A percentile compares a stretch with the other conserved stretches of the same genome.
Evolutionary conservation across 257 asterid species (phyloP).

Genomic region (Agastache rugosa): DNA sequence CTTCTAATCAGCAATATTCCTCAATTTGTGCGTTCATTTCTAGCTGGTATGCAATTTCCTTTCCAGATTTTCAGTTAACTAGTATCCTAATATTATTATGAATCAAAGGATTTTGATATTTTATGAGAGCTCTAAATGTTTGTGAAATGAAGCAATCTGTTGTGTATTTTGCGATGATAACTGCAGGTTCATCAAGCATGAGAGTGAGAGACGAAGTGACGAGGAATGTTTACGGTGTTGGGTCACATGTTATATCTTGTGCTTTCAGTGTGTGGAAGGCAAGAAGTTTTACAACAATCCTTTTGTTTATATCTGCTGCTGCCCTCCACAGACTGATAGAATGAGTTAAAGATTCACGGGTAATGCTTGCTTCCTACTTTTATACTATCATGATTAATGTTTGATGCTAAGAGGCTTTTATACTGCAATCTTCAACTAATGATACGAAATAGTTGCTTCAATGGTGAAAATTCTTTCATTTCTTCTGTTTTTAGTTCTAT

Average conservation of each 20-base stretch:
- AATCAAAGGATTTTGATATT: neutral
- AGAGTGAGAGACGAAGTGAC: slow-evolving; percentile 70
- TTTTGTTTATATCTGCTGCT: slow-evolving; percentile 43
- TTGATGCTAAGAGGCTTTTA: slow-evolving; percentile 8
- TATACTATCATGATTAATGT: no score
- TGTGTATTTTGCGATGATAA: neutral
- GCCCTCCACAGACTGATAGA: slow-evolving; percentile 41
- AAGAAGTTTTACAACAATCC: slow-evolving; percentile 40
- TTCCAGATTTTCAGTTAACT: no score
- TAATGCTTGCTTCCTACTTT: neutral
- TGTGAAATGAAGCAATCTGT: neutral
- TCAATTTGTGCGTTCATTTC: no score
- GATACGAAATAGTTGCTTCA: slow-evolving; percentile 17
- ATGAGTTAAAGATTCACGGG: slow-evolving; percentile 28
- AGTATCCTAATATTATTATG: no score
- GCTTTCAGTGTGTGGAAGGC: slow-evolving; percentile 40
- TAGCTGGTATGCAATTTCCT: no score
- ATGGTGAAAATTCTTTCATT: slow-evolving; percentile 8
- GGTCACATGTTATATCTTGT: slow-evolving; percentile 62
- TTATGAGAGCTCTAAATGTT: neutral
- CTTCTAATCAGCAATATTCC: neutral
- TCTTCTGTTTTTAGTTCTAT: neutral
- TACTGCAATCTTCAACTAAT: slow-evolving; percentile 39
- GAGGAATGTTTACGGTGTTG: slow-evolving; percentile 57
- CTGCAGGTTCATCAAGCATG: slow-evolving; percentile 69